Percentiles rank a stretch among this genome's conserved stretches.
These are phyloP conservation scores for Mortierella sp. DNA, from an alignment of 371 early-diverging fungal genomes.

Conservation along the genomic window DNA sequence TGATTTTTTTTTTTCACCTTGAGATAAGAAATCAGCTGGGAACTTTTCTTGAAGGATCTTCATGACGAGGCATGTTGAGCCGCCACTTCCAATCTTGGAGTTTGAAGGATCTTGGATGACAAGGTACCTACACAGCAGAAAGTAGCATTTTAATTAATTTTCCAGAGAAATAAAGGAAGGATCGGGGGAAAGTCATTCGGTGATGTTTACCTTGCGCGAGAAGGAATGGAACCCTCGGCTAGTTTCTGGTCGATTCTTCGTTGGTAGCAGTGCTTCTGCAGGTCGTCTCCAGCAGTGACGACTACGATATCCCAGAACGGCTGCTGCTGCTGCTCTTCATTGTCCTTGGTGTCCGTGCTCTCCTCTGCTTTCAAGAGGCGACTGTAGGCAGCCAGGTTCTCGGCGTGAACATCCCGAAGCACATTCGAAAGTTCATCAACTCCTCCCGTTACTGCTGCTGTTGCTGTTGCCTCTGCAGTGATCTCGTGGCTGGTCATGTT, in stretches of 20 bases:
- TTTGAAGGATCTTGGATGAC: slow-evolving; percentile 56
- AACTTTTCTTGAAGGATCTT: slow-evolving; percentile 36
- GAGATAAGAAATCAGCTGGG: slow-evolving; percentile 12
- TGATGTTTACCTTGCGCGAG: slow-evolving; percentile 21
- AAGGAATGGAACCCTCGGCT: slow-evolving; percentile 25
- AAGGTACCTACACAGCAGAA: slow-evolving; percentile 23
- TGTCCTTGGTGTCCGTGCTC: not conserved
- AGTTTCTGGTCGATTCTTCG: slow-evolving; percentile 26
- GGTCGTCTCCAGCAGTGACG: slow-evolving; percentile 50
- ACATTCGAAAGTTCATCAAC: slow-evolving; percentile 26
- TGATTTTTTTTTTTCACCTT: not conserved
- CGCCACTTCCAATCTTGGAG: slow-evolving; percentile 58
- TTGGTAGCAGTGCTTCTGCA: slow-evolving; percentile 46
- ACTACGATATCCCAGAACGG: slow-evolving; percentile 58
- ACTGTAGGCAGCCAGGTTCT: slow-evolving; percentile 29
- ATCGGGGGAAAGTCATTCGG: too few species aligned
- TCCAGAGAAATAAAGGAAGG: not conserved
- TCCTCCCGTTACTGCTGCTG: not conserved
- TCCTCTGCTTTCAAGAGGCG: slow-evolving; percentile 9
- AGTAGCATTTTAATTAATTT: not conserved
- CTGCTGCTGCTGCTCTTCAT: not conserved
- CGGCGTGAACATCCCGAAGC: slow-evolving; percentile 25
- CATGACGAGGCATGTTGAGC: slow-evolving; percentile 56
- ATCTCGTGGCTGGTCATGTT: not conserved
- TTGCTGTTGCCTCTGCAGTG: not conserved